phyloP scores from a whole-genome alignment of 345 rosid genomes.

The Arabidopsis thaliana region DNA sequence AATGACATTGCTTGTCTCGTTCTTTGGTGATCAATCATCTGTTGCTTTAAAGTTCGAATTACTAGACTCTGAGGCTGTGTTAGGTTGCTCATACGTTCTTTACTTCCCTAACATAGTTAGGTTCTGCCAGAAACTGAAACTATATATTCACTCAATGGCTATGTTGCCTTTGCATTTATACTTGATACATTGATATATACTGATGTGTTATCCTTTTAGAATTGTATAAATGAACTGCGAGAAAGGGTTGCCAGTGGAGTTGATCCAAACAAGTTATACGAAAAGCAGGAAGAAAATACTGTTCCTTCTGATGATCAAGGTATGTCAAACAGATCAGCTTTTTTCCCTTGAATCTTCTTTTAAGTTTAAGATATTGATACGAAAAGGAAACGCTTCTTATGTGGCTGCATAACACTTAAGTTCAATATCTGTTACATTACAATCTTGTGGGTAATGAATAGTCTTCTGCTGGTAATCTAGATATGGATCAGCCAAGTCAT shows the following conservation, averaged over 20 bases:
- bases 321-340: conserved; percentile 35
- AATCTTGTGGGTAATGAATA: conserved; percentile 1
- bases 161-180: not conserved
- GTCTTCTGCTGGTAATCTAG: conserved; percentile 44
- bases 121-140: not conserved
- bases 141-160: not conserved
- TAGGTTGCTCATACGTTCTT: not conserved
- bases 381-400: conserved; percentile 20
- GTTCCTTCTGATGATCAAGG: conserved; percentile 58
- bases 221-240: conserved; percentile 71
- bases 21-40: not conserved
- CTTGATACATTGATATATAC: not conserved
- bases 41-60: not conserved
- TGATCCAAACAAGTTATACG: conserved; percentile 77
- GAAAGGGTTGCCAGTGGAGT: conserved; percentile 87
- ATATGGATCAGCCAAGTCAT: conserved; percentile 44
- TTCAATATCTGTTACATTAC: not conserved
- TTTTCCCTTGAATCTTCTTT: not conserved
- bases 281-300: conserved; percentile 47
- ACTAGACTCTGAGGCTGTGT: not conserved
- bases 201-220: conserved; percentile 48
- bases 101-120: not conserved
- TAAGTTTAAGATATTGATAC: not conserved
- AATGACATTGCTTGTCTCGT: not conserved
- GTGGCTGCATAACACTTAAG: not conserved